Percentiles rank a stretch among this genome's conserved stretches.
These are phyloP conservation scores for Gossypium ekmanianum DNA, from an alignment of 345 rosid species.

Conservation along the genomic window DNA sequence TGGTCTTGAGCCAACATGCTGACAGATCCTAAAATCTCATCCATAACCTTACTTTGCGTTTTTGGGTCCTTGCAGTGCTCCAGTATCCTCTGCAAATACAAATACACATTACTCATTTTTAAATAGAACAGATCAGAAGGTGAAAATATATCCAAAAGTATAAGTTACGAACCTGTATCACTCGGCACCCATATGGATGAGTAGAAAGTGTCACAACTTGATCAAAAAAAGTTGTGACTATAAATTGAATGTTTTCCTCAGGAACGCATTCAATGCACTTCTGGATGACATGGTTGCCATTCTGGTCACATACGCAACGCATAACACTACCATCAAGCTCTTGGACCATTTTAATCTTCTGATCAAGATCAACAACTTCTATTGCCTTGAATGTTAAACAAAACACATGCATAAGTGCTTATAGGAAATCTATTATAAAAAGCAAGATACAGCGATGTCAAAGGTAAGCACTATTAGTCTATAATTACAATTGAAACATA, in stretches of 20 bases:
- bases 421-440: neutral
- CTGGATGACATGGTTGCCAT: constrained; percentile 69
- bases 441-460: neutral
- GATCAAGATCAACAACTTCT: constrained; percentile 61
- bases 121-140: neutral
- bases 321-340: constrained; percentile 57
- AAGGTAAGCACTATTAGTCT: neutral
- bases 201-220: constrained; percentile 56
- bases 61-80: constrained; percentile 76
- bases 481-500: neutral
- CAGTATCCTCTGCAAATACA: constrained; percentile 63
- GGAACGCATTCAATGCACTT: constrained; percentile 68
- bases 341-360: constrained; percentile 58
- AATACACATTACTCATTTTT: neutral
- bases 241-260: constrained; percentile 48
- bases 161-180: constrained; percentile 43
- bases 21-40: constrained; percentile 71
- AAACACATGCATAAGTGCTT: constrained; percentile 8
- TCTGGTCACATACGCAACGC: constrained; percentile 71
- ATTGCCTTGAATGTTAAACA: constrained; percentile 40
- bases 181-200: constrained; percentile 71
- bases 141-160: neutral
- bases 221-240: constrained; percentile 44
- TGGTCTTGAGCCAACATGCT: constrained; percentile 95
- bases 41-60: constrained; percentile 89